phyloP scores from a whole-genome alignment of 2,329 filamentous ascomycete species.

The Lachnellula occidentalis region DNA sequence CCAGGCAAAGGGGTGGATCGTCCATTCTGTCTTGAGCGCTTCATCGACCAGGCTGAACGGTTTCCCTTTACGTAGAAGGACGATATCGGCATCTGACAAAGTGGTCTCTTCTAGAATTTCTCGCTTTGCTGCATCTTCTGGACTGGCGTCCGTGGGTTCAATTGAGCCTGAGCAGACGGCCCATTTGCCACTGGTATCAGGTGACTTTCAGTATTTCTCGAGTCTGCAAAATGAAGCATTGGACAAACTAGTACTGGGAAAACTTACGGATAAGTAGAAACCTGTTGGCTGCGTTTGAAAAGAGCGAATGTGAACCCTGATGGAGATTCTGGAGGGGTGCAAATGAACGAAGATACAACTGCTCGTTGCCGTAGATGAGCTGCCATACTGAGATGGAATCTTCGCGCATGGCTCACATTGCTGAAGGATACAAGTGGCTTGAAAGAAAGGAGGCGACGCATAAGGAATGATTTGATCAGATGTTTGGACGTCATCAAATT shows the following conservation, averaged over 20 bases:
- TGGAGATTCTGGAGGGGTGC: constrained; percentile 25
- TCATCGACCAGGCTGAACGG: constrained; percentile 52
- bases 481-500: no score
- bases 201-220: constrained; percentile 6
- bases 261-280: constrained; percentile 53
- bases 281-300: constrained; percentile 54
- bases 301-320: constrained; percentile 47
- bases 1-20: constrained; percentile 57
- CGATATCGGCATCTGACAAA: constrained; percentile 35
- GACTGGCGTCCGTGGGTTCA: constrained; percentile 45
- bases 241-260: neutral
- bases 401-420: neutral
- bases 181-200: constrained; percentile 43
- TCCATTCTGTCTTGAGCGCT: constrained; percentile 52
- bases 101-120: constrained; percentile 59
- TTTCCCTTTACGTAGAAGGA: constrained; percentile 40
- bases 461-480: neutral
- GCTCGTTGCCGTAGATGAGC: constrained; percentile 21
- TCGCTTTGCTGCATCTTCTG: constrained; percentile 53
- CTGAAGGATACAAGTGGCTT: neutral
- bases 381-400: constrained; percentile 8
- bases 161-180: constrained; percentile 60
- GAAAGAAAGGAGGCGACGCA: neutral
- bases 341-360: constrained; percentile 42
- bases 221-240: neutral